Evolutionary conservation across 2,329 filamentous ascomycete species (phyloP).

Genomic region (Niveomyces coronatus): DNA sequence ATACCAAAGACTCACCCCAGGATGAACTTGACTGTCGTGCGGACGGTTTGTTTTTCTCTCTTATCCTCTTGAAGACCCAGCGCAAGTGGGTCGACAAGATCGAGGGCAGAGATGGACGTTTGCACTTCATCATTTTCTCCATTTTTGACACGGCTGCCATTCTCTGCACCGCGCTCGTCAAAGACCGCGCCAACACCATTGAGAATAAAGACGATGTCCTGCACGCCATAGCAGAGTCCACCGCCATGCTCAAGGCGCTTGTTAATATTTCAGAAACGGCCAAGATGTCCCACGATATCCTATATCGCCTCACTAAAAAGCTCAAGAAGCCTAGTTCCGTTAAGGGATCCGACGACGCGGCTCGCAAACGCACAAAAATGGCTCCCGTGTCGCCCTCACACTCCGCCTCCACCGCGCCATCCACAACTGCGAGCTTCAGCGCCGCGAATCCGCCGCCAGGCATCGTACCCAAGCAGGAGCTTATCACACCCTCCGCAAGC

Average conservation of each 20-base stretch:
- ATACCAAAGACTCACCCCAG: conserved; percentile 16
- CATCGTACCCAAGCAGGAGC: not conserved
- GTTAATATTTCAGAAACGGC: conserved; percentile 23
- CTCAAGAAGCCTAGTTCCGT: conserved; percentile 14
- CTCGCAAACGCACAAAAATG: conserved; percentile 7
- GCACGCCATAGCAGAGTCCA: conserved; percentile 25
- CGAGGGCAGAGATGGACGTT: conserved; percentile 35
- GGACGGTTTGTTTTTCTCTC: conserved; percentile 30
- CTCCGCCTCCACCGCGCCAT: not conserved
- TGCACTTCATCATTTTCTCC: conserved; percentile 40
- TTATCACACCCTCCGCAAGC: not conserved
- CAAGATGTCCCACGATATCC: conserved; percentile 24
- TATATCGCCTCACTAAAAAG: conserved; percentile 19
- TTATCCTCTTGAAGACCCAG: conserved; percentile 30
- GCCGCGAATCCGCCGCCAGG: not conserved
- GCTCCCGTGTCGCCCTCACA: conserved; percentile 1
- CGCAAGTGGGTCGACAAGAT: conserved; percentile 31
- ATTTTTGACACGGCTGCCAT: conserved; percentile 41
- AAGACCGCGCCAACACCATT: conserved; percentile 27
- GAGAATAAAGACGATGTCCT: conserved; percentile 26
- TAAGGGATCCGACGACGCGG: conserved; percentile 1
- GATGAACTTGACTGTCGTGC: conserved; percentile 26
- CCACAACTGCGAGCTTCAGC: not conserved
- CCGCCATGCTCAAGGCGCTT: conserved; percentile 22
- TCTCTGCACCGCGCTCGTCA: conserved; percentile 38